Base-by-base conservation (phyloP, 2,329 filamentous ascomycete species). In the Fusarium sp. region DNA sequence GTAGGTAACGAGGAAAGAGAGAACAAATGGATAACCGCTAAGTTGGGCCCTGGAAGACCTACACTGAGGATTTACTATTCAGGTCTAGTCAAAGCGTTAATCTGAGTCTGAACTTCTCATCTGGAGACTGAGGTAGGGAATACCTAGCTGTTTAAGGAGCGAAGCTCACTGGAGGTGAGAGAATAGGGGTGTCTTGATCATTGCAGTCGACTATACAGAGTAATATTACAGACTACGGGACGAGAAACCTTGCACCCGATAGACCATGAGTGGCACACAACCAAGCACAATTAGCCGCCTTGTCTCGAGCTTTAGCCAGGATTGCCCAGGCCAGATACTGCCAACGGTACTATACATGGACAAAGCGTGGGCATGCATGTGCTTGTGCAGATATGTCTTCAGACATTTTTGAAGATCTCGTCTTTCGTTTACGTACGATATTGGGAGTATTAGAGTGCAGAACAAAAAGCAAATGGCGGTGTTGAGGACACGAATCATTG, bases 221-320 rank as follows among this genome's bases (percentile, higher is more conserved):
- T 38, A 22, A 52, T 52, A 52, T 53, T 53, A 53, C 24, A 53
- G 34, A 41, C 34, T 45, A 66, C 63, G 55, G 63, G 62, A 66
- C 43, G 62, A 66, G 62, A 56, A 56, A 41, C 67, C 66, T 70
- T 70, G 62, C 67, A 64, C 58, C 58, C 58, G 59, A 52, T 58
- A 70, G 56, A 48, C 62, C 67, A 68, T 68, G 67, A 70, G 67
- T 70, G 63, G 67, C 67, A 70, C 67, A 70, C 54, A 67, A 70
- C 63, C 58, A 60, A 70, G 67, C 62, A 67, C 67, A 62, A 46
- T 46, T 70, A 53, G 54, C 62, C 62, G 67, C 51, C 54, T 64
- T 69, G 65, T 65, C 56, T 67, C 66, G 34, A 70, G 47, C 58
- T 56, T 64, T 64, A 60, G 46, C 53, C 43, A 56, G 63, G 67